phyloP scores from a whole-genome alignment of 306 rosid genomes.

The Mimosa bimucronata region DNA sequence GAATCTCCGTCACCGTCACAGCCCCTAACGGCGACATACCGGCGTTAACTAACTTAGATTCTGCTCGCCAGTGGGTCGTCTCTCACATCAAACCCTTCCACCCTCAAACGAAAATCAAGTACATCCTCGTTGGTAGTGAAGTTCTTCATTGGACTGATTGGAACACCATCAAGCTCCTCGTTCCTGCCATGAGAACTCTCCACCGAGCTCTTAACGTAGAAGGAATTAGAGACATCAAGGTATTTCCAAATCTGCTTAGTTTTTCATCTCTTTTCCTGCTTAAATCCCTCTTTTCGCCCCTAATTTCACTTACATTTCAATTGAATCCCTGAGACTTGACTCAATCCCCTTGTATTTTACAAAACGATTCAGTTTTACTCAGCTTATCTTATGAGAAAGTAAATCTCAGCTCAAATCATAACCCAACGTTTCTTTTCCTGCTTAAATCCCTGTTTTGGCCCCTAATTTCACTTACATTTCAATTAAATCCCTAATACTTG shows the following conservation, averaged over 20 bases:
- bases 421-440: neutral
- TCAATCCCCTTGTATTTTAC: too few species aligned
- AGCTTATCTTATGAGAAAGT: neutral
- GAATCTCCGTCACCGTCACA: conserved; percentile 72
- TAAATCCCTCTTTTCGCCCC: neutral
- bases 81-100: conserved; percentile 56
- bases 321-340: neutral
- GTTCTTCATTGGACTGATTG: conserved; percentile 70
- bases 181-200: conserved; percentile 75
- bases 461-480: neutral
- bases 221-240: conserved; percentile 76
- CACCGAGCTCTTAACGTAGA: conserved; percentile 60
- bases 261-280: neutral
- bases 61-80: conserved; percentile 67
- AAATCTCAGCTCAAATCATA: neutral
- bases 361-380: neutral
- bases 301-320: neutral
- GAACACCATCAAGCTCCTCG: conserved; percentile 50
- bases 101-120: conserved; percentile 63
- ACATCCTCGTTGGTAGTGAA: conserved; percentile 80
- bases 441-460: neutral
- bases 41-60: conserved; percentile 7
- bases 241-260: neutral
- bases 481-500: neutral
- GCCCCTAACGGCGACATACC: conserved; percentile 77